These are phyloP conservation scores for Meira nashicola DNA, from an alignment of 1,284 basidiomycete species.

Conservation along the genomic window DNA sequence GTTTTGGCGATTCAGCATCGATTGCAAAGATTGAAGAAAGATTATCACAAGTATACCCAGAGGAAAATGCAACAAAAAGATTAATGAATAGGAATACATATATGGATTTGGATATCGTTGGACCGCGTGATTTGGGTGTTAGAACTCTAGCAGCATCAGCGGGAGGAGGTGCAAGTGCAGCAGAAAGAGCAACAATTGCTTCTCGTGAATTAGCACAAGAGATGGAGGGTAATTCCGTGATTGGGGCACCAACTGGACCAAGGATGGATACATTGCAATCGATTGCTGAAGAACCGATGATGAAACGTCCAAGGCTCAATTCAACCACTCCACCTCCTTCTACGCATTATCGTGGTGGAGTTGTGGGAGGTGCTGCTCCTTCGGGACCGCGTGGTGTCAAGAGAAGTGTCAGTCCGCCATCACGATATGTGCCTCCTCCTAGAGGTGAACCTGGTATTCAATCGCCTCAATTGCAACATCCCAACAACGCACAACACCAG, in stretches of 20 bases:
- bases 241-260: background rate
- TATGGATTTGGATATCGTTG: conserved; percentile 79
- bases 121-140: conserved; percentile 78
- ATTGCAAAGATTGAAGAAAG: conserved; percentile 83
- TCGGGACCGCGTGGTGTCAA: background rate
- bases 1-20: conserved; percentile 85
- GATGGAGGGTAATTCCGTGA: background rate
- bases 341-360: too few species aligned
- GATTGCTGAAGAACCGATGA: background rate
- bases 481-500: background rate
- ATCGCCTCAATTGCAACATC: background rate
- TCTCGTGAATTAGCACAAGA: conserved; percentile 2
- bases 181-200: conserved; percentile 10
- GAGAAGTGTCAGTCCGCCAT: conserved; percentile 4
- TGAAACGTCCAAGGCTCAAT: background rate
- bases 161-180: conserved; percentile 11
- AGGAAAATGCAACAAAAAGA: conserved; percentile 82
- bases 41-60: conserved; percentile 78
- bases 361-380: background rate
- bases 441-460: background rate
- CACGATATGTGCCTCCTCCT: conserved; percentile 2
- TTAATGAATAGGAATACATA: conserved; percentile 88
- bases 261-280: background rate
- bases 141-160: background rate
- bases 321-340: conserved; percentile 3